Evolutionary conservation across 2,329 filamentous ascomycete species (phyloP).

Genomic region (Fusarium lyarnte): DNA sequence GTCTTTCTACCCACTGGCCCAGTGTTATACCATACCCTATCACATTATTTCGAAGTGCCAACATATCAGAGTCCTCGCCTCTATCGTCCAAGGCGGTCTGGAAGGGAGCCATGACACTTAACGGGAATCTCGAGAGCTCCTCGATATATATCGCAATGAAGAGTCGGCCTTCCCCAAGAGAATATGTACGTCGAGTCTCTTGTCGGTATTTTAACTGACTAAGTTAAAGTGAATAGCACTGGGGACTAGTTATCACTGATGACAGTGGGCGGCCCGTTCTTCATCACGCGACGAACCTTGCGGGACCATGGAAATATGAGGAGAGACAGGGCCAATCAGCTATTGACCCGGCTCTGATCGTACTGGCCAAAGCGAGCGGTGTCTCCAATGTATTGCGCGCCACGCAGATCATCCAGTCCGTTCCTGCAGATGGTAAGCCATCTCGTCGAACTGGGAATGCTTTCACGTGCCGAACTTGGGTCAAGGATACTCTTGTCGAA

Average conservation of each 20-base stretch:
- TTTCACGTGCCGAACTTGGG: neutral
- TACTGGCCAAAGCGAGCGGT: neutral
- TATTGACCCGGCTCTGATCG: neutral
- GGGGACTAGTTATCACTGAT: neutral
- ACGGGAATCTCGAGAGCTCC: neutral
- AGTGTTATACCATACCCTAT: fast-evolving
- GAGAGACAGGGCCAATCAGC: neutral
- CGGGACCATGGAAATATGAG: neutral
- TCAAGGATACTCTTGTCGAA: neutral
- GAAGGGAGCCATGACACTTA: neutral
- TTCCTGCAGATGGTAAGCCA: neutral
- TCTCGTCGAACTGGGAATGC: neutral
- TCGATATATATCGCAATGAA: neutral
- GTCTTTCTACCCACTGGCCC: neutral
- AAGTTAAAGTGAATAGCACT: neutral
- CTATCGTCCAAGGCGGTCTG: neutral
- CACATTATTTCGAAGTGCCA: neutral
- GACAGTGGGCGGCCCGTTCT: neutral
- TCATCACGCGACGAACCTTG: neutral
- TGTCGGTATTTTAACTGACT: too few relatives aligned
- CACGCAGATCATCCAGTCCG: neutral
- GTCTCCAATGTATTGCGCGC: neutral
- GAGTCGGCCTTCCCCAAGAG: neutral
- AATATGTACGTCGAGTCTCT: neutral
- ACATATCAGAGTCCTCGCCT: too few relatives aligned